Base-by-base conservation (phyloP, 164 flowering plant genomes). In the Houttuynia cordata region DNA sequence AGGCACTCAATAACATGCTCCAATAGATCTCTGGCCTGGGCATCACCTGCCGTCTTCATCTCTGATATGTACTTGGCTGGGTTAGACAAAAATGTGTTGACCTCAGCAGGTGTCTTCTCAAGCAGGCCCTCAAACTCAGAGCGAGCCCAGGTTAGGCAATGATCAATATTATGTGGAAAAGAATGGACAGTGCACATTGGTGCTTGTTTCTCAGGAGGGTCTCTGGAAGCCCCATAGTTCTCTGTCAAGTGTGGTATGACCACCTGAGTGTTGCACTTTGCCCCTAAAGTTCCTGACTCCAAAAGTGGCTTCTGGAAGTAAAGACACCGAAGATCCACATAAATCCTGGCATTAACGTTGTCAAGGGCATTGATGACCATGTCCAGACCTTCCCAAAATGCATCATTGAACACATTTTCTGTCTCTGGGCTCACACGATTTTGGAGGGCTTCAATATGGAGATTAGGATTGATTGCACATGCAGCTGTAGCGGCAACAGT, bases 151-250 rank as follows among this genome's bases (percentile, higher is more conserved):
- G 94, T 89, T 66, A 89, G 73, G 73, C 96, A 89, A 65, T 89
- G 94, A 67, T 89, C 96, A 64, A 86, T 89, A 68, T 88, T 88
- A 74, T 89, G 96, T 0, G 96, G 96, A 63, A 89, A 89, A 9
- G 96, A 88, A 63, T 88, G 94, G 50, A 89, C 87, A 7, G 96
- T 88, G 73, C 96, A 89, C 96, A 89, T 89, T 10, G 96, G 94
- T 8, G 96, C 96, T 71, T 89, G 94, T 68, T 83, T 89, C 81
- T 89, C 94, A 39, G 94, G 94, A 41, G 89, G 96, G 53, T 89
- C 96, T 60, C 96, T 76, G 51, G 93, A 88, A 51, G 93, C 93
- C 59, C 96, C 93, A 75, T 88, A 88, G 63, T 84, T 84, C 59
- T 88, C 93, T 0, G 96, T 86, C 41, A 88, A 75, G 66, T 86